Conservation (phyloP, 2,329 filamentous ascomycete species). For the Clarireedia sp. region DNA sequence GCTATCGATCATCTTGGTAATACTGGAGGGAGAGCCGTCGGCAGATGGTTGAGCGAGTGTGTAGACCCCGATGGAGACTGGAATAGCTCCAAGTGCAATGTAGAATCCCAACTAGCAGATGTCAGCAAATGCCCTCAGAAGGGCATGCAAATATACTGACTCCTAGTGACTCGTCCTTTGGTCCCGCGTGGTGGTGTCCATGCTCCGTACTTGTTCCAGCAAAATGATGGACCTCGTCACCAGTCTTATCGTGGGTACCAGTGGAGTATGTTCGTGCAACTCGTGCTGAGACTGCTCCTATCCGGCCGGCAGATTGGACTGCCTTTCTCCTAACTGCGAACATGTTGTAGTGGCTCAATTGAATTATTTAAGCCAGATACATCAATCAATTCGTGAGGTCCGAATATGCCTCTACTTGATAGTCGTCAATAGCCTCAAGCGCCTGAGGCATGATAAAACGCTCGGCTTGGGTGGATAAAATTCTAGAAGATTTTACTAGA, state of each 20-base stretch:
- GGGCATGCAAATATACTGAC: conserved; percentile 32
- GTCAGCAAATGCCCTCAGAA: conserved; percentile 7
- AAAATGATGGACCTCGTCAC: conserved; percentile 18
- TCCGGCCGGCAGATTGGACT: conserved; percentile 22
- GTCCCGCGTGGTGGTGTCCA: conserved; percentile 30
- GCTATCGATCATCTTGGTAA: conserved; percentile 45
- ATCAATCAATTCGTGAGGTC: not conserved
- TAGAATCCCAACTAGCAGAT: conserved; percentile 39
- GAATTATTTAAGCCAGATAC: conserved; percentile 1
- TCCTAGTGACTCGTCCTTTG: conserved; percentile 41
- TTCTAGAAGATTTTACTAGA: not conserved
- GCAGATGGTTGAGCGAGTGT: conserved; percentile 32
- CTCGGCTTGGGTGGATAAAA: not conserved
- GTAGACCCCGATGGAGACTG: conserved; percentile 38
- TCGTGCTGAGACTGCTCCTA: conserved; percentile 16
- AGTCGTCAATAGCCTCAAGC: not conserved
- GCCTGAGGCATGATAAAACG: not conserved
- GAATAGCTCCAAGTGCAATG: conserved; percentile 37
- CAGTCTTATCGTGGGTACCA: conserved; percentile 17
- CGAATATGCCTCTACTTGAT: not conserved
- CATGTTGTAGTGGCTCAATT: conserved; percentile 29
- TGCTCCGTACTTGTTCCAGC: conserved; percentile 16
- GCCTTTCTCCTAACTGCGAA: conserved; percentile 27
- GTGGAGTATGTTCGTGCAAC: conserved; percentile 20
- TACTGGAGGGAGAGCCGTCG: conserved; percentile 33